Evolutionary conservation across 73 alveolate species (phyloP).

Genomic region (Tetrahymena malaccensis): DNA sequence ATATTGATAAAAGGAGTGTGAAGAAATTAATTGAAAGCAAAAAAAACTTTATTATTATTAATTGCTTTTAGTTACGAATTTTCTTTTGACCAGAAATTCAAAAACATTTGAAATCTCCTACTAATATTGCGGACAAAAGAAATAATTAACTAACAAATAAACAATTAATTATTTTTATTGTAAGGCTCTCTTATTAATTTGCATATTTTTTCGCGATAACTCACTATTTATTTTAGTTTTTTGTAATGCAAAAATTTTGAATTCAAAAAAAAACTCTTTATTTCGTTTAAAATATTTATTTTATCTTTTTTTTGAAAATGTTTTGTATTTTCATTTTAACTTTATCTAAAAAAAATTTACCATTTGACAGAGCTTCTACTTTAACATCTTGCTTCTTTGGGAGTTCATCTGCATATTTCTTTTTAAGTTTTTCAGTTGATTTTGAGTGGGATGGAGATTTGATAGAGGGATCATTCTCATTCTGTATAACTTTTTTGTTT

Average conservation of each 20-base stretch:
- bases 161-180: neutral
- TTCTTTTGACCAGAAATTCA: neutral
- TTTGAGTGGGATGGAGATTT: neutral
- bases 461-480: neutral
- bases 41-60: no score
- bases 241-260: neutral
- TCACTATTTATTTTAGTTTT: no score
- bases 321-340: neutral
- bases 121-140: neutral
- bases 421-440: neutral
- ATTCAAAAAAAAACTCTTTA: no score
- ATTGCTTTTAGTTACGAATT: neutral
- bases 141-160: neutral
- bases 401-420: neutral
- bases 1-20: no score
- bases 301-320: neutral
- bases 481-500: neutral
- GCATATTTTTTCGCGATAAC: neutral
- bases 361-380: neutral
- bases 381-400: neutral
- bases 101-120: neutral
- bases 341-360: neutral
- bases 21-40: no score
- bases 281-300: neutral
- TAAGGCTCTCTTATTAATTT: neutral